Conservation (phyloP, 177 flowering plant species). For the Vitis hybrid region DNA sequence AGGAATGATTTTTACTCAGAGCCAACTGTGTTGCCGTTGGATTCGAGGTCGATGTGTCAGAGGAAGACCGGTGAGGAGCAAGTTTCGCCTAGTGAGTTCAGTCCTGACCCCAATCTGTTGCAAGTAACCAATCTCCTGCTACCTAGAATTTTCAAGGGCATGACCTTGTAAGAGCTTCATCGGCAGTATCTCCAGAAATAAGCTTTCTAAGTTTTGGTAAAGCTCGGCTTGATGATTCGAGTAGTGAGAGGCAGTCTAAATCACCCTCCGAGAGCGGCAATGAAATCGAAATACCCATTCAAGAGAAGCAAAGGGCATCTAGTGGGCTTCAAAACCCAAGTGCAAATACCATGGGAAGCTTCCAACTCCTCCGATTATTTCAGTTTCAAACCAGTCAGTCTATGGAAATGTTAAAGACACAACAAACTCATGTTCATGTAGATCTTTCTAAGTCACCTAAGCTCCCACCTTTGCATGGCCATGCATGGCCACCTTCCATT, state of each 20-base stretch:
- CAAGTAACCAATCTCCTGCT: too few species aligned
- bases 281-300: constrained; percentile 3
- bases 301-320: constrained; percentile 12
- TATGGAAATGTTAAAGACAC: constrained; percentile 19
- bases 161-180: too few species aligned
- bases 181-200: constrained; percentile 4
- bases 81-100: too few species aligned
- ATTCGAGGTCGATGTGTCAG: too few species aligned
- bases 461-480: too few species aligned
- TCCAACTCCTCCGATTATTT: constrained; percentile 8
- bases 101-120: too few species aligned
- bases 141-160: too few species aligned
- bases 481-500: too few species aligned
- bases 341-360: constrained; percentile 10
- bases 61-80: too few species aligned
- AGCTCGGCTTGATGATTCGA: constrained; percentile 6
- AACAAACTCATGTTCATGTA: constrained; percentile 10
- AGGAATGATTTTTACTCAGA: too few species aligned
- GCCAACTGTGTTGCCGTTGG: too few species aligned
- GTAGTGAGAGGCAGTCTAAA: background rate
- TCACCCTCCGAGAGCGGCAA: constrained; percentile 7
- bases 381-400: constrained; percentile 10
- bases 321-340: constrained; percentile 20
- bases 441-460: too few species aligned
- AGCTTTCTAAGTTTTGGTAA: constrained; percentile 10